These are phyloP conservation scores for Hippophae tibetana DNA, from an alignment of 306 rosid genomes.

Conservation along the genomic window DNA sequence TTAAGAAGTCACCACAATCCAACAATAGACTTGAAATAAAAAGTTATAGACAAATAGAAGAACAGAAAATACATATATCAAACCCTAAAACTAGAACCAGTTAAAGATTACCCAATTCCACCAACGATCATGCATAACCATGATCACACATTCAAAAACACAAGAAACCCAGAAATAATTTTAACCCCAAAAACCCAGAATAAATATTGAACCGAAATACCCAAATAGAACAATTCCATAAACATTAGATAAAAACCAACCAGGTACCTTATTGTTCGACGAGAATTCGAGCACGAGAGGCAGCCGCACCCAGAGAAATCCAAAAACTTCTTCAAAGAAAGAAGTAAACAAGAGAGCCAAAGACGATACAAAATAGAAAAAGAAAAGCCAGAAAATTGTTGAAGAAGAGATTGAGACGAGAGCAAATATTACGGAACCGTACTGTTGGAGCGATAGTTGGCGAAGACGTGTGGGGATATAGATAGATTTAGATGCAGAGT, in stretches of 20 bases:
- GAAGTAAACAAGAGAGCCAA: background rate
- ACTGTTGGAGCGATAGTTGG: conserved; percentile 4
- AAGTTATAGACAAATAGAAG: conserved; percentile 1
- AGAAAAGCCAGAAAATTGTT: conserved; percentile 8
- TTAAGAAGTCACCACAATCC: conserved; percentile 4
- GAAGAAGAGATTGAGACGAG: conserved; percentile 2
- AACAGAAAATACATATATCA: conserved; percentile 4
- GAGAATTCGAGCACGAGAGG: conserved; percentile 2
- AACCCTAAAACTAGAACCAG: background rate
- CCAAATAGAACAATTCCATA: conserved; percentile 3
- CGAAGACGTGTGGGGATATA: conserved; percentile 3
- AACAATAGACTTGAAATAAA: background rate
- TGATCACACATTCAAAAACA: conserved; percentile 14
- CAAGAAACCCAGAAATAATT: background rate
- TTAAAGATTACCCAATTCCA: background rate
- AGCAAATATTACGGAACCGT: conserved; percentile 1
- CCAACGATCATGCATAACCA: background rate
- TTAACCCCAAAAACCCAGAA: conserved; percentile 12
- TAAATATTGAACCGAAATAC: conserved; percentile 4
- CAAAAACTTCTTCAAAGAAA: conserved; percentile 1
- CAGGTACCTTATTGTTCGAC: conserved; percentile 24
- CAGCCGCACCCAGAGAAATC: conserved; percentile 3
- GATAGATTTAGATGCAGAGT: conserved; percentile 4
- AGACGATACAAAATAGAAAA: background rate
- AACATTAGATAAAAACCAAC: conserved; percentile 1